Base-by-base conservation (phyloP, 306 rosid species). In the Sophora flavescens region DNA sequence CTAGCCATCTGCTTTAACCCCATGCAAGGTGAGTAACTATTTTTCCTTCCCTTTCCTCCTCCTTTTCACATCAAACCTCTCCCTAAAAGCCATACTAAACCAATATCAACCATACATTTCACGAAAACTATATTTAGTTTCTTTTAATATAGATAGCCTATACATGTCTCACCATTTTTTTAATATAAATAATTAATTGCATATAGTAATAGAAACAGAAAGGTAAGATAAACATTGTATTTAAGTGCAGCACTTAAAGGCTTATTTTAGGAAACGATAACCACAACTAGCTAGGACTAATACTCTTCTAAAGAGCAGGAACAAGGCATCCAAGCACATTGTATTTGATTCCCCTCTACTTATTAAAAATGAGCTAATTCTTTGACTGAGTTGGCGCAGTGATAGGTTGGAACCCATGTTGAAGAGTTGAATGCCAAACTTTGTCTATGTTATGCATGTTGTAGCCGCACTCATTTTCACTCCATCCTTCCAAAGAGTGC, bases 401-500 rank as follows among this genome's bases (percentile, higher is more conserved):
- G 56, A 78, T 80, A 18, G 97, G 91, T 67, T 84, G 88, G 74
- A 94, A 94, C 0, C 98, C 95, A 63, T 88, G 94, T 15, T 75
- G 79, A 81, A 94, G 96, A 61, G 85, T 70, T 42, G 97, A 88
- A 65, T 57, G 17, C 97, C 95, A 92, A 45, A 90, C 90, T 44
- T 78, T 70, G 53, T 92, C 87, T 13, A 84, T 30, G 62, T 87
- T 68, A 0, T 76, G 71, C 85, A 87, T 82, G 17, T 70, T 52
- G 42, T 79, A 17, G 1, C 93, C 95, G 2, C 93, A 89, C 35
- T 92, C 95, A 38, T 95, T 87, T 50, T 82, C 91, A 6, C 38
- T 85, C 96, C 93, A 89, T 5, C 85, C 91, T 83, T 92, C 96
- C 15, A 89, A 58, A 3, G 81, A 87, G 44, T 95, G 93, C 36